A percentile compares a stretch with the other conserved stretches of the same genome.
phyloP scores from a whole-genome alignment of 2,329 filamentous ascomycete species.

The Boeremia lycopersici region DNA sequence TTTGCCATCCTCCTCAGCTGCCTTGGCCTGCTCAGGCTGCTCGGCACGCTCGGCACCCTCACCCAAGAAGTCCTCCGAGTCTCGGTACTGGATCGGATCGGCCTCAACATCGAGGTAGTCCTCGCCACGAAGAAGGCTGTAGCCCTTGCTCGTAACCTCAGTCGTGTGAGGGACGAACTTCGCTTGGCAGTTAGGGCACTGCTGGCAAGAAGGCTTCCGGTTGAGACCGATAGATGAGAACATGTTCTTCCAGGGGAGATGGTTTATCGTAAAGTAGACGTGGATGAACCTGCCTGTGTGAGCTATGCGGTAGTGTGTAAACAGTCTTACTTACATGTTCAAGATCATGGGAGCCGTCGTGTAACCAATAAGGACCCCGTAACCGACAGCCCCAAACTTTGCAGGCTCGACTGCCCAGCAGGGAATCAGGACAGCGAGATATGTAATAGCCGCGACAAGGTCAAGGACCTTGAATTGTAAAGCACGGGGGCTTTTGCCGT shows the following conservation, averaged over 20 bases:
- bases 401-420: slow-evolving; percentile 11
- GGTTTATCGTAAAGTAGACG: slow-evolving; percentile 1
- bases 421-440: slow-evolving; percentile 3
- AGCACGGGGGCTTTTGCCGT: slow-evolving; percentile 5
- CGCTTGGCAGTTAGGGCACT: slow-evolving; percentile 13
- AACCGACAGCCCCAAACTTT: background rate
- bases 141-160: slow-evolving; percentile 8
- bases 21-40: slow-evolving; percentile 5
- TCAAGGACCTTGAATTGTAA: slow-evolving; percentile 2
- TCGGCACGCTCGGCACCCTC: slow-evolving; percentile 10
- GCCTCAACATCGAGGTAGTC: slow-evolving; percentile 16
- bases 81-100: slow-evolving; percentile 8
- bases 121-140: slow-evolving; percentile 16
- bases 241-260: background rate
- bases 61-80: slow-evolving; percentile 15
- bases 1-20: slow-evolving; percentile 1
- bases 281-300: slow-evolving; percentile 7
- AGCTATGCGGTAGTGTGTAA: background rate
- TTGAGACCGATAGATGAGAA: background rate
- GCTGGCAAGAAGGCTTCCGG: background rate
- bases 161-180: background rate
- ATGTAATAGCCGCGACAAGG: background rate
- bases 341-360: slow-evolving; percentile 10
- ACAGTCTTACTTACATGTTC: slow-evolving; percentile 4
- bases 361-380: slow-evolving; percentile 10